phyloP scores from a whole-genome alignment of 2,329 filamentous ascomycete species.

The Fusarium sp. region DNA sequence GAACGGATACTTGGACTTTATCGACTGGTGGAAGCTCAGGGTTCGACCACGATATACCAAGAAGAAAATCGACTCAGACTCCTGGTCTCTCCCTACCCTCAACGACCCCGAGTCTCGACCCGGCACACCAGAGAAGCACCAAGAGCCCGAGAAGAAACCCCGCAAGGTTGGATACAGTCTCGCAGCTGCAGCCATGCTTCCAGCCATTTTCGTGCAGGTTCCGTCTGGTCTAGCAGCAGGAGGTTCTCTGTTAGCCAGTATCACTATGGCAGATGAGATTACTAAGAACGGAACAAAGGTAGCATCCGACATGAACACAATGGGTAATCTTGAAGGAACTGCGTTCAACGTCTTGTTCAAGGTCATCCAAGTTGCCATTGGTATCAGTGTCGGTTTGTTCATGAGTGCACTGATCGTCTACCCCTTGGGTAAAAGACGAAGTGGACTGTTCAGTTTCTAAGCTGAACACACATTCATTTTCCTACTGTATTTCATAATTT shows the following conservation, averaged over 20 bases:
- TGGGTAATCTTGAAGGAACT: conserved; percentile 51
- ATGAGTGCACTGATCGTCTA: conserved; percentile 64
- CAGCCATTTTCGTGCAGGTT: conserved; percentile 81
- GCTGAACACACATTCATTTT: neutral
- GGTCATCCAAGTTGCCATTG: conserved; percentile 68
- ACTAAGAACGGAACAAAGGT: conserved; percentile 52
- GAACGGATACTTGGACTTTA: conserved; percentile 60
- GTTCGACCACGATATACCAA: conserved; percentile 49
- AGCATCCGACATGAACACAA: conserved; percentile 34
- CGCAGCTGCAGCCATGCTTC: conserved; percentile 84
- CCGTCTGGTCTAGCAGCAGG: conserved; percentile 68
- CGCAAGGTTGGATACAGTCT: conserved; percentile 73
- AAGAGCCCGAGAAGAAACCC: conserved; percentile 44
- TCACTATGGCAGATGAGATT: conserved; percentile 64
- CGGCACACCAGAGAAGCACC: conserved; percentile 25
- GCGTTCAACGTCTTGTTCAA: conserved; percentile 64
- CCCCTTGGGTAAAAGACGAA: conserved; percentile 64
- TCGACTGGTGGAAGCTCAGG: conserved; percentile 58
- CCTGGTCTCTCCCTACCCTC: conserved; percentile 44
- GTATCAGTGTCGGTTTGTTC: conserved; percentile 68
- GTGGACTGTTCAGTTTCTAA: conserved; percentile 64
- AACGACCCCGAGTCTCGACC: conserved; percentile 47
- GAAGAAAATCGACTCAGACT: conserved; percentile 40
- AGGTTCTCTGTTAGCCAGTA: conserved; percentile 65
- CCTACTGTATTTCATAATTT: neutral